Evolutionary conservation across 768 basidiomycete species (phyloP), one percentile per base, ranked within the genome.

Genomic region (Hortiboletus campestris): DNA sequence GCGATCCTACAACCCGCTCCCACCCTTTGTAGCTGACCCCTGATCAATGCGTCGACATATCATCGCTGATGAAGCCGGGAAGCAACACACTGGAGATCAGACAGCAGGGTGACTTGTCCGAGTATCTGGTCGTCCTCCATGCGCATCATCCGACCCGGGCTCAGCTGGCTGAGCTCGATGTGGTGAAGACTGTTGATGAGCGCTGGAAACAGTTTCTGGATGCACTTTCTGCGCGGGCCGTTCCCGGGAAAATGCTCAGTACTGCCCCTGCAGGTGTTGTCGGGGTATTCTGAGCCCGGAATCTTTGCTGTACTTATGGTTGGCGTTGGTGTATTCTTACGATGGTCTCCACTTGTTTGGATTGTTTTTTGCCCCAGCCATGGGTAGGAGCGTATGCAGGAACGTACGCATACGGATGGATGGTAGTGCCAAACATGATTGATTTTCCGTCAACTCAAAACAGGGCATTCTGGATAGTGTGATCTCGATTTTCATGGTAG

Each of bases 21-120:
- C 42, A 47, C 31, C 20, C 8, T 28, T 31, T 32, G 22, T 61
- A 84, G 83, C 56, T 77, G 25, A 79, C 76, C 8, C 71, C 78
- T 1, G 76, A 84, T 43, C 75, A 72, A 55, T 68, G 79, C 17
- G 74, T 85, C 20, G 84, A 86, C 57, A 45, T 86, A 12, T 81
- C 82, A 2, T 71, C 72, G 17, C 76, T 80, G 50, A 56, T 81
- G 22, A 62, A 55, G 17, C 38, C 48, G 0, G 83, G 82, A 19
- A 41, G 63, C 10, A 84, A 84, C 58, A 67, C 51, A 1, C 62
- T 84, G 10, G 68, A 75, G 53, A 70, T 85, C 32, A 61, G 56
- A 32, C 82, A 82, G 49, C 64, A 61, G 31, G 67, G 64, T 19
- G 78, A 80, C 60, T 66, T 81, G 67, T 76, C 78, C 8, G 67